Evolutionary conservation across 441 rosid genomes (phyloP).

Genomic region (Croton laevigatus): DNA sequence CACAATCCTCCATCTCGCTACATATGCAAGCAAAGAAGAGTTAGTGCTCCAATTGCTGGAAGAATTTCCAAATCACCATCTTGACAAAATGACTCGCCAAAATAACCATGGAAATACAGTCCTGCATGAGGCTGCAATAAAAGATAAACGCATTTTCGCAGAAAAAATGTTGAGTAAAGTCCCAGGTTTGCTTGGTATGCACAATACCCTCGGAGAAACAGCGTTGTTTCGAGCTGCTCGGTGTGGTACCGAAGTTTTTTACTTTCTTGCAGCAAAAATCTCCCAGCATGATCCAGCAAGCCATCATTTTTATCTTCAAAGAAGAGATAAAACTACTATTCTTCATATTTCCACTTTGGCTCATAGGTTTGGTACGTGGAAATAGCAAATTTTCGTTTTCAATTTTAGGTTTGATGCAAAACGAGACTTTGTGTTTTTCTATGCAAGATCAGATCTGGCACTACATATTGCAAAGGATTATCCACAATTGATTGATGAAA

Average conservation of each 20-base stretch:
- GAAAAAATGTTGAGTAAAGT: constrained; percentile 22
- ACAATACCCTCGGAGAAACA: constrained; percentile 23
- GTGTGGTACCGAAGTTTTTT: constrained; percentile 17
- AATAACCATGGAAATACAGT: too few relatives aligned
- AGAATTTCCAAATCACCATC: too few relatives aligned
- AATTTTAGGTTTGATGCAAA: too few relatives aligned
- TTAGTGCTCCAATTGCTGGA: too few relatives aligned
- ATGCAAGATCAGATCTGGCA: too few relatives aligned
- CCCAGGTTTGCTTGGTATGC: constrained; percentile 22
- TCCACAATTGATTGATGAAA: too few relatives aligned
- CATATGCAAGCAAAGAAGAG: too few relatives aligned
- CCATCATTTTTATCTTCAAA: constrained; percentile 17
- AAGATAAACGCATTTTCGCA: constrained; percentile 21
- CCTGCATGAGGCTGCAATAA: constrained; percentile 23
- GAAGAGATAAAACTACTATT: constrained; percentile 26
- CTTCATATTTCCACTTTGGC: constrained; percentile 23
- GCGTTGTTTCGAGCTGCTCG: constrained; percentile 23
- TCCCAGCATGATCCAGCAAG: constrained; percentile 1
- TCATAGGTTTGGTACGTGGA: constrained; percentile 19
- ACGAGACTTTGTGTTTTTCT: too few relatives aligned
- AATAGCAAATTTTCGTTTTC: not conserved
- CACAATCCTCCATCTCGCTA: too few relatives aligned
- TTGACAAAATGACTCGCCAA: too few relatives aligned
- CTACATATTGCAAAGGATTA: constrained; percentile 14
- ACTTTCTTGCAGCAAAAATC: constrained; percentile 21